Base-by-base conservation (phyloP, 352 stramenopile species). In the Pythium volutum region DNA sequence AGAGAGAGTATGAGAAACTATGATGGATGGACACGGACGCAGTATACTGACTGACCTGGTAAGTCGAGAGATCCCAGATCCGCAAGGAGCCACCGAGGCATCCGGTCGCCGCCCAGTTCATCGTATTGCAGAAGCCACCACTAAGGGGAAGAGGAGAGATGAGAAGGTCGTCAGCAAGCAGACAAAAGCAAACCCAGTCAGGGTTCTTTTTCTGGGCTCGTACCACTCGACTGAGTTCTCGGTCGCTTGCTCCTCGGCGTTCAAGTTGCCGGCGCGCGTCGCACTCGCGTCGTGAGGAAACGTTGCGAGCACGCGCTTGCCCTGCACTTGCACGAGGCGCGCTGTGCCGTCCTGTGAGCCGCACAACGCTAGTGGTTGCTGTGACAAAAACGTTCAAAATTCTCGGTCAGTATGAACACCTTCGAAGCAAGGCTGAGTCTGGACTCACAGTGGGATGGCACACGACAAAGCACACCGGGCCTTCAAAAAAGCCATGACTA, bases 81-180 rank as follows among this genome's bases (percentile, higher is more conserved):
- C 97, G 97, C 48, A 99, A 63, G 27, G 79, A 85, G 55, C 96
- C 96, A 59, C 98, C 96, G 3, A 98, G 89, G 33, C 95, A 97
- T 26, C 90, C 97, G 1, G 96, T 98, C 20, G 96, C 95, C 38
- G 83, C 91, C 96, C 96, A 99, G 65, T 97, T 96, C 76, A 96
- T 91, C 42, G 90, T 93, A 55, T 83, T 87, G 63, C 79, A 98
- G 69, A 99, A 98, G 20, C 91, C 95, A 16, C 97, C 95, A 20
- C 93, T 96, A 49, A 8, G 3, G 55, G 8, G 27, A 27, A 1
- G 49, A 45, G 46, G 7, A 33, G 2, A 33, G 25, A 31, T 42
- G 43, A 7, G 34, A 36, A 15, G 31, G 31, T 22, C 25, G 8
- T 51, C 2, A 36, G 45, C 38, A 64, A 49, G 45, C 16, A 57